phyloP scores from a whole-genome alignment of 2,329 filamentous ascomycete species.

The Endothia cerciana region DNA sequence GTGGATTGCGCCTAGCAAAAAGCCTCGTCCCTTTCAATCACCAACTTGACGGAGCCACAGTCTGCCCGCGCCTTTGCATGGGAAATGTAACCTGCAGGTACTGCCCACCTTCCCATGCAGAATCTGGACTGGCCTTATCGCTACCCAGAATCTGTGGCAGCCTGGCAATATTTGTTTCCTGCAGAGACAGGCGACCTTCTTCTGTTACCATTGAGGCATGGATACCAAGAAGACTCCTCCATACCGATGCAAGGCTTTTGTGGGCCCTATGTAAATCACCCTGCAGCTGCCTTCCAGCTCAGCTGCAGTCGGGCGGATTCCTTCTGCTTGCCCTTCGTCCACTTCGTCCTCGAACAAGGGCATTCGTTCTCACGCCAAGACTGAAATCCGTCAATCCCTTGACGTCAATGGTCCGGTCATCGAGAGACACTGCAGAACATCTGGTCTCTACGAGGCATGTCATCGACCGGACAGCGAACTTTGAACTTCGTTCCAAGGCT shows the following conservation, averaged over 20 bases:
- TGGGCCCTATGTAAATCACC: conserved; percentile 7
- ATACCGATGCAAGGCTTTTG: background rate
- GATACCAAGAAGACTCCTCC: background rate
- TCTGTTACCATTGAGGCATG: background rate
- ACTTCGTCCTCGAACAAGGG: conserved; percentile 17
- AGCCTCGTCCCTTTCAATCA: conserved; percentile 22
- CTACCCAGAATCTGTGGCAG: background rate
- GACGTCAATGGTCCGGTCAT: background rate
- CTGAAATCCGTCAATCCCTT: background rate
- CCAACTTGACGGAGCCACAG: conserved; percentile 20
- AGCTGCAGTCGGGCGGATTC: conserved; percentile 8
- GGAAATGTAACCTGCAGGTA: conserved; percentile 17
- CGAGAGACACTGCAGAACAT: background rate
- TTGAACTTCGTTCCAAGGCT: conserved; percentile 11
- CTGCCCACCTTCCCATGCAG: background rate
- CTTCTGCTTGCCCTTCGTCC: conserved; percentile 27
- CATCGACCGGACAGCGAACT: conserved; percentile 6
- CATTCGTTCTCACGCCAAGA: background rate
- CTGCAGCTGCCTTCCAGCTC: conserved; percentile 15
- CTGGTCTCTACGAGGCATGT: background rate
- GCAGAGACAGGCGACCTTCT: background rate
- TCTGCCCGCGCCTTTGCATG: conserved; percentile 21
- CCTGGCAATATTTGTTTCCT: background rate
- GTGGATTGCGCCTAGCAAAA: conserved; percentile 24
- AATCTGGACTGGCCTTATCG: background rate